phyloP scores from a whole-genome alignment of 2,329 filamentous ascomycete genomes.

The Aotearoamyces nothofagi region DNA sequence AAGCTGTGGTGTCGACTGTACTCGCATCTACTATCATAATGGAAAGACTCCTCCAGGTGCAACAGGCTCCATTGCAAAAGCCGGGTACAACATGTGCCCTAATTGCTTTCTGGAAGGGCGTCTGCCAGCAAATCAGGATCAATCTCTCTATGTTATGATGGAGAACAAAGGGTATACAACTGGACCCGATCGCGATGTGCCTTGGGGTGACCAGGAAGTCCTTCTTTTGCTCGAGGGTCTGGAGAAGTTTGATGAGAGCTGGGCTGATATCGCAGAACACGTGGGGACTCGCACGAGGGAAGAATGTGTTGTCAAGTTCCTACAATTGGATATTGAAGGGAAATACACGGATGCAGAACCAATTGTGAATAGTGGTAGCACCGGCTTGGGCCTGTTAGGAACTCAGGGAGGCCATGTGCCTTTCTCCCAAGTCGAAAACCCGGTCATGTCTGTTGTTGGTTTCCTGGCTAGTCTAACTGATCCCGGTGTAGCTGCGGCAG shows the following conservation, averaged over 20 bases:
- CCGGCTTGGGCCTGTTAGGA: conserved; percentile 50
- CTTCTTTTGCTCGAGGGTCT: conserved; percentile 81
- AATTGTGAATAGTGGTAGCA: conserved; percentile 31
- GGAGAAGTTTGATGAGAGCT: conserved; percentile 90
- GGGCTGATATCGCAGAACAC: conserved; percentile 83
- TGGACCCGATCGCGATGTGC: conserved; percentile 67
- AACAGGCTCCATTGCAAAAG: conserved; percentile 24
- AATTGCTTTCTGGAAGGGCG: conserved; percentile 79
- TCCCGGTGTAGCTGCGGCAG: conserved; percentile 77
- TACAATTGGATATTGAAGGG: conserved; percentile 94
- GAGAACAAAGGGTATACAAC: conserved; percentile 76
- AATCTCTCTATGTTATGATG: conserved; percentile 72
- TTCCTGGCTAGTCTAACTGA: conserved; percentile 88
- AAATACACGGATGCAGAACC: conserved; percentile 80
- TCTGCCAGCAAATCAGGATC: conserved; percentile 64
- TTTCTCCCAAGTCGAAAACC: conserved; percentile 87
- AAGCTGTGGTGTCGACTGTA: conserved; percentile 86
- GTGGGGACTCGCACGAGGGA: conserved; percentile 85
- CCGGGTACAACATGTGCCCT: conserved; percentile 79
- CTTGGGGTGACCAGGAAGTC: conserved; percentile 84
- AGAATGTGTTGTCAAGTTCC: conserved; percentile 91
- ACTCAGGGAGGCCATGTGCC: conserved; percentile 68
- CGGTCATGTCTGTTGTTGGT: conserved; percentile 88
- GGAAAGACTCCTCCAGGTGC: conserved; percentile 30
- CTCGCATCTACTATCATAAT: conserved; percentile 54